Evolutionary conservation across 1,139 yeast genomes (phyloP).

Genomic region (Blastobotrys ciferrii): DNA sequence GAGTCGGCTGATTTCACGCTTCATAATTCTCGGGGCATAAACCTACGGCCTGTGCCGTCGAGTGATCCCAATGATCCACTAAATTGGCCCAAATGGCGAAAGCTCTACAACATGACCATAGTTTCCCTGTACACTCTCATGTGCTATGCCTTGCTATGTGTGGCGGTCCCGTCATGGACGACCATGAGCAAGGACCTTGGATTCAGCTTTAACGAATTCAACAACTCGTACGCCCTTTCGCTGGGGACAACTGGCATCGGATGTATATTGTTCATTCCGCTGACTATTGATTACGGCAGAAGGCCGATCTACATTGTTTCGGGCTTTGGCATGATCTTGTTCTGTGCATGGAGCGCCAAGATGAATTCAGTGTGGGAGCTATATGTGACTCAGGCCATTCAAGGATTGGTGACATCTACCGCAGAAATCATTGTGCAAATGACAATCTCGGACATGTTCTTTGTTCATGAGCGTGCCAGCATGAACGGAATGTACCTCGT

Average conservation of each 20-base stretch:
- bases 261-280: constrained; percentile 46
- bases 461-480: constrained; percentile 52
- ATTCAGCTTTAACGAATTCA: constrained; percentile 40
- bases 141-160: constrained; percentile 29
- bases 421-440: constrained; percentile 20
- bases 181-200: constrained; percentile 46
- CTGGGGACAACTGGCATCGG: constrained; percentile 39
- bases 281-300: constrained; percentile 49
- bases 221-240: constrained; percentile 19
- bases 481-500: constrained; percentile 47
- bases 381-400: constrained; percentile 19
- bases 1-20: constrained; percentile 13
- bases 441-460: constrained; percentile 48
- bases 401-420: constrained; percentile 19
- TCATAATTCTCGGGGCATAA: constrained; percentile 11
- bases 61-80: constrained; percentile 48
- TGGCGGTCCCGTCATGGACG: constrained; percentile 43
- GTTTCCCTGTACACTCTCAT: constrained; percentile 39
- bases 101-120: constrained; percentile 39
- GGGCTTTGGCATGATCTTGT: constrained; percentile 33
- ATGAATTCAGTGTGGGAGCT: constrained; percentile 21
- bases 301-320: constrained; percentile 46
- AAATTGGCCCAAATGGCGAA: constrained; percentile 42
- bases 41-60: constrained; percentile 39
- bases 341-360: constrained; percentile 20